Base-by-base conservation (phyloP, 768 basidiomycete genomes). In the Lyophyllum atratum region DNA sequence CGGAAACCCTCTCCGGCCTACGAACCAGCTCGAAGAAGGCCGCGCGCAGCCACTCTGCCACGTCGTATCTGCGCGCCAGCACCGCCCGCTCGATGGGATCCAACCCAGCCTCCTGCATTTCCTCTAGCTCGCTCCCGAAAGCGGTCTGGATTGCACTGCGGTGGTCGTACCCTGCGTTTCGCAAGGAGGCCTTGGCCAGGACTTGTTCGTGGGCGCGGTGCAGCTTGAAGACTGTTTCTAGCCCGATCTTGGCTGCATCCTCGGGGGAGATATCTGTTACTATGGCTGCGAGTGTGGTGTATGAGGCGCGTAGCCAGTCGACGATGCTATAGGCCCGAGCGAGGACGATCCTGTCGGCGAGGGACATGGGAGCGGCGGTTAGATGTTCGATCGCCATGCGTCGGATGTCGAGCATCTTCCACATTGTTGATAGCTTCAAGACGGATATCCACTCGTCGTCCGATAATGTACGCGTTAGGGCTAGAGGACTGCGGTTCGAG, bases 381-480 rank as follows among this genome's bases (percentile, higher is more conserved):
- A 62, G 44, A 39, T 55, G 42, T 17, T 53, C 55, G 12, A 59
- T 62, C 7, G 61, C 61, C 39, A 49, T 33, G 15, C 25, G 46
- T 40, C 61, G 61, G 39, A 62, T 47, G 26, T 59, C 55, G 5
- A 59, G 47, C 58, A 62, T 62, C 42, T 15, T 22, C 58, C 58
- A 59, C 40, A 40, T 59, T 9, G 61, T 59, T 11, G 61, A 59
- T 17, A 62, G 44, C 43, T 54, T 55, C 44, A 62, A 22, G 0
- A 62, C 46, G 7, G 61, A 59, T 15, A 56, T 37, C 61, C 61
- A 62, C 40, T 59, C 58, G 33, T 45, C 15, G 28, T 43, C 31
- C 12, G 55, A 54, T 19, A 54, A 52, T 17, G 58, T 59, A 24
- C 33, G 44, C 19, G 44, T 40, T 22, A 48, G n/a, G 15, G 49